Evolutionary conservation across 345 rosid genomes (phyloP).

Genomic region (Clarkia xantiana): DNA sequence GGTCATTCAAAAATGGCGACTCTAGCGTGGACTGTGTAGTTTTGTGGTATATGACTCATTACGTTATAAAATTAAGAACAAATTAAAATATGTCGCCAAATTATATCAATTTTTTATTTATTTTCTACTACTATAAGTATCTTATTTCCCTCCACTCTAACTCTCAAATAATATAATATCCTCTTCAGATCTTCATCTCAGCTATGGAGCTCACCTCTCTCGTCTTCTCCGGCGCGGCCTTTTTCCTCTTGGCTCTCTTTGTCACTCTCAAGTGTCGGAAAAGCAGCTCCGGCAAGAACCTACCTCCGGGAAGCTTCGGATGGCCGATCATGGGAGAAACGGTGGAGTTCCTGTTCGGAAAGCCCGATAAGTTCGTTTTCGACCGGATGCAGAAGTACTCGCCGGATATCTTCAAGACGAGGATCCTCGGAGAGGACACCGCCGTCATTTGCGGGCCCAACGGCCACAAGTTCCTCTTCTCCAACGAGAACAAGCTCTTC

Average conservation of each 20-base stretch:
- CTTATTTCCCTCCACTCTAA: not conserved
- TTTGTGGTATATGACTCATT: no score
- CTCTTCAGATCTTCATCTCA: not conserved
- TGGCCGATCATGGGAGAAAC: constrained; percentile 17
- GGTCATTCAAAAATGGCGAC: no score
- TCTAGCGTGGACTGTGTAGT: no score
- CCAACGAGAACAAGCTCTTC: constrained; percentile 15
- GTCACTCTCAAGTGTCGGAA: not conserved
- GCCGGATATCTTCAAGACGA: constrained; percentile 12
- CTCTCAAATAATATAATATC: no score
- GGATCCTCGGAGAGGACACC: constrained; percentile 12
- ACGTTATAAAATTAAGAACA: no score
- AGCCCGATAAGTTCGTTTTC: constrained; percentile 12
- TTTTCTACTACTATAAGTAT: no score
- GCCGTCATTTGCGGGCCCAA: constrained; percentile 10
- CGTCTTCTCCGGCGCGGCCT: constrained; percentile 1
- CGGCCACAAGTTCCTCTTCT: constrained; percentile 15
- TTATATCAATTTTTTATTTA: no score
- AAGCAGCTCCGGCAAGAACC: not conserved
- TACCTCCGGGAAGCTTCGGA: constrained; percentile 13
- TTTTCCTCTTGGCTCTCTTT: constrained; percentile 2
- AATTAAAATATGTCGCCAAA: not conserved
- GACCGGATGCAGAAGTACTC: constrained; percentile 13
- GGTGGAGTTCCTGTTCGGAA: constrained; percentile 12
- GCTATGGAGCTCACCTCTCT: constrained; percentile 2